These are phyloP conservation scores for Metarhizium album DNA, from an alignment of 2,329 filamentous ascomycete species.

Conservation along the genomic window DNA sequence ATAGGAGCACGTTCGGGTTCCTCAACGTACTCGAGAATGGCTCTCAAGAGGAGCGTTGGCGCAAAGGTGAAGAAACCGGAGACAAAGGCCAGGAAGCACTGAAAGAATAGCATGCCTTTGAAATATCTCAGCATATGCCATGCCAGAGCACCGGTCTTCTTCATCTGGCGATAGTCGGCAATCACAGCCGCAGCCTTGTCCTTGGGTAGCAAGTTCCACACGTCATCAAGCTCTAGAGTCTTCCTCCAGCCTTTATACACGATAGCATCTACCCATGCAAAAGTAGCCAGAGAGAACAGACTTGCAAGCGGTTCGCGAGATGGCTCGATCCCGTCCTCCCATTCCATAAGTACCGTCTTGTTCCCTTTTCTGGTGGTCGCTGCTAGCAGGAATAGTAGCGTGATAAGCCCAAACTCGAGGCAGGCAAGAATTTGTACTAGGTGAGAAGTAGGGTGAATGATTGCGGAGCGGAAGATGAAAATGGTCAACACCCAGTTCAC, in stretches of 20 bases:
- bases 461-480: conserved; percentile 70
- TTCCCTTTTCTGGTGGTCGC: conserved; percentile 84
- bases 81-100: conserved; percentile 70
- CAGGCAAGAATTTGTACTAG: conserved; percentile 55
- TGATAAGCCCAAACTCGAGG: conserved; percentile 62
- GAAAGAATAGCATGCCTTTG: conserved; percentile 60
- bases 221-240: conserved; percentile 69
- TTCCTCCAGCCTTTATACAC: conserved; percentile 83
- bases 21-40: conserved; percentile 92
- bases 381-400: conserved; percentile 64
- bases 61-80: conserved; percentile 80
- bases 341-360: conserved; percentile 76
- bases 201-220: conserved; percentile 83
- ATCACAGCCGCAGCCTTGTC: conserved; percentile 81
- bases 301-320: conserved; percentile 82
- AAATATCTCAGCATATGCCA: conserved; percentile 81
- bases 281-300: conserved; percentile 76
- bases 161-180: conserved; percentile 71
- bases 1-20: conserved; percentile 60
- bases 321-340: conserved; percentile 79
- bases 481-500: conserved; percentile 70
- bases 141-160: conserved; percentile 68
- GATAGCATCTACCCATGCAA: conserved; percentile 82
- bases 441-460: conserved; percentile 63
- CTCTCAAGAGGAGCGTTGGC: conserved; percentile 81